Percentiles rank a stretch among this genome's conserved stretches.
Conservation (phyloP, 2,329 filamentous ascomycete species). For the Clonostachys solani region DNA sequence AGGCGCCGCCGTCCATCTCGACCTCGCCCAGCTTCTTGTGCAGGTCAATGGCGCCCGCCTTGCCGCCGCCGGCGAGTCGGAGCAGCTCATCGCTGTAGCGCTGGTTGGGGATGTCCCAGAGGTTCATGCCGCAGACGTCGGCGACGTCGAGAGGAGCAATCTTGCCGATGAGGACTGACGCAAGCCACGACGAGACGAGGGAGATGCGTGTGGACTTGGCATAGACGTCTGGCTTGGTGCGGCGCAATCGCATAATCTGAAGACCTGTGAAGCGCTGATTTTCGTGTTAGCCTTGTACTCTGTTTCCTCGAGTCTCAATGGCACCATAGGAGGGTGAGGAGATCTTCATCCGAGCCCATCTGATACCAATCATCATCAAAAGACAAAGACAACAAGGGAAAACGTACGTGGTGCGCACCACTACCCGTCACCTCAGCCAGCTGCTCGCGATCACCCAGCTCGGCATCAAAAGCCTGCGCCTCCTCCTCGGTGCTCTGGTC, state of each 20-base stretch:
- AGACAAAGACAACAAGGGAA: not conserved
- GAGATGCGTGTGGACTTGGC: slow-evolving; percentile 78
- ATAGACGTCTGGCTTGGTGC: slow-evolving; percentile 78
- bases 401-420: slow-evolving; percentile 83
- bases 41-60: slow-evolving; percentile 57
- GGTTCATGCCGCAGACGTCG: slow-evolving; percentile 94
- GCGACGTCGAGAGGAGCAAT: slow-evolving; percentile 89
- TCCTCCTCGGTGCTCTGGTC: slow-evolving; percentile 91
- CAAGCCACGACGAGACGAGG: slow-evolving; percentile 91
- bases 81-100: slow-evolving; percentile 74
- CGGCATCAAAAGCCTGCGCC: slow-evolving; percentile 81
- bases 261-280: slow-evolving; percentile 88
- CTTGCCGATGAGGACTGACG: slow-evolving; percentile 80
- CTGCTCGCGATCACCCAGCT: slow-evolving; percentile 60
- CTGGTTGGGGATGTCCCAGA: slow-evolving; percentile 82
- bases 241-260: slow-evolving; percentile 86
- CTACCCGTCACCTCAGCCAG: slow-evolving; percentile 83
- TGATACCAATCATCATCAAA: too few relatives aligned
- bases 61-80: slow-evolving; percentile 59
- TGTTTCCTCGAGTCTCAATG: slow-evolving; percentile 2
- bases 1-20: slow-evolving; percentile 72
- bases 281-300: slow-evolving; percentile 2
- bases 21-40: slow-evolving; percentile 77
- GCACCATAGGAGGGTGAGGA: not conserved
- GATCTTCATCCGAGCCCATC: too few relatives aligned